These are phyloP conservation scores for Sphaerulina vaccinii DNA, from an alignment of 2,329 filamentous ascomycete genomes.

Conservation along the genomic window DNA sequence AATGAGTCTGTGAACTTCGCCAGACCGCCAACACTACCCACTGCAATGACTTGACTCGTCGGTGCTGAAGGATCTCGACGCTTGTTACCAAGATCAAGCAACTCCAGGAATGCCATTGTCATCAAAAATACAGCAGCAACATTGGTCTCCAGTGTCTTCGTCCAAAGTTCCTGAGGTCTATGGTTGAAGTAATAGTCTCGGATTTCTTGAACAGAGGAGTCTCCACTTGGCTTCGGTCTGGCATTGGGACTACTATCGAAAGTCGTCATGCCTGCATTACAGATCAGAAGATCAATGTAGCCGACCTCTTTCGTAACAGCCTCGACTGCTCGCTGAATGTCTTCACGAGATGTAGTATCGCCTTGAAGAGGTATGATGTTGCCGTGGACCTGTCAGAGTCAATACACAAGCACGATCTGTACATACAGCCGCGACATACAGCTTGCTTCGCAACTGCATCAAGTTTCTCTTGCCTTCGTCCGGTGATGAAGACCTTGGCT, in stretches of 20 bases:
- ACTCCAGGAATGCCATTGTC: constrained; percentile 46
- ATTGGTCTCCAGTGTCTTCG: constrained; percentile 44
- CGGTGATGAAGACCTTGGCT: constrained; percentile 48
- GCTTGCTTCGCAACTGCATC: constrained; percentile 40
- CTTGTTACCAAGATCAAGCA: constrained; percentile 47
- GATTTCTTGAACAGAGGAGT: constrained; percentile 31
- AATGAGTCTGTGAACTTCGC: constrained; percentile 35
- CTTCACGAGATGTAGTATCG: constrained; percentile 45
- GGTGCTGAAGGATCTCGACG: constrained; percentile 41
- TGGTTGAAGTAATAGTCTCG: constrained; percentile 43
- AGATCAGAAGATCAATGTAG: constrained; percentile 53
- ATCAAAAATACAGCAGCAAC: constrained; percentile 47
- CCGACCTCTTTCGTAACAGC: constrained; percentile 44
- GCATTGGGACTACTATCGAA: constrained; percentile 33
- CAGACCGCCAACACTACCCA: constrained; percentile 42
- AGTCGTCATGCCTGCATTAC: constrained; percentile 49
- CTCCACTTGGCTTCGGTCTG: constrained; percentile 43
- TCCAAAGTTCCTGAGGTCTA: constrained; percentile 48
- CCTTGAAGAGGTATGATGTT: constrained; percentile 45
- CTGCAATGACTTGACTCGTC: constrained; percentile 49
- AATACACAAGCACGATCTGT: not conserved
- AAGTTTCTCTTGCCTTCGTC: constrained; percentile 44
- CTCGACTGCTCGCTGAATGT: constrained; percentile 44
- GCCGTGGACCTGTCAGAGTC: constrained; percentile 26
- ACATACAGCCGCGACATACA: constrained; percentile 15